Evolutionary conservation across 164 flowering plant species (phyloP), one percentile per base, ranked within the genome.

Genomic region (Taxillus chinensis): DNA sequence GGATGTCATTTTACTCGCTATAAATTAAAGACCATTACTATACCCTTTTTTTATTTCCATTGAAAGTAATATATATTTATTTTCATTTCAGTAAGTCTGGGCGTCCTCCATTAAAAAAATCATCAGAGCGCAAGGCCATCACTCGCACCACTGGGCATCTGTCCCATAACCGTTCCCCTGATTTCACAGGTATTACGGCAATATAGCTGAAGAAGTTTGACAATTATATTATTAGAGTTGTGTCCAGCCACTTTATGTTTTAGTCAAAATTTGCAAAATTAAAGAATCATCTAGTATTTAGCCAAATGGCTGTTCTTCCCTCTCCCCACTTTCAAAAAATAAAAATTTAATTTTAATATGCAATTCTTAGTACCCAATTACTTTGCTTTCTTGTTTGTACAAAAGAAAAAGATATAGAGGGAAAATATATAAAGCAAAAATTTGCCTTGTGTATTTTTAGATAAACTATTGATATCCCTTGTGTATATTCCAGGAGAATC

Each of bases 21-120:
- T 14, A 40, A 46, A 15, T 46, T n/a, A 60, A 27, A 49, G 10
- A 40, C 6, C n/a, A 27, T 48, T 17, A 2, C 7, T 41, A 5
- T 52, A 10, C 10, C 38, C 8, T 37, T 62, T 45, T 45, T 12
- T 17, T 41, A 7, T 39, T 37, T 0, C 15, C n/a, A 55, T 39
- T 43, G 37, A 39, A 41, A 7, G 11, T 37, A 9, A 37, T 68
- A 41, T 17, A 37, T 68, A 41, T 17, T 2, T 55, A 6, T 38
- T 1, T 16, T 49, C 41, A 1, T 68, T 65, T 60, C 73, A 78
- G 81, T 46, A 78, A 73, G 66, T 60, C 73, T 60, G 79, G 81
- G 13, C 79, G 81, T 49, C 81, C 81, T 52, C 76, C 78, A 57
- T 55, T 70, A 5, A 78, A 78, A 57, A 78, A 78, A 58, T 8